These are phyloP conservation scores for Chrysosporium keratinophilum DNA, from an alignment of 2,329 filamentous ascomycete species.

Conservation along the genomic window DNA sequence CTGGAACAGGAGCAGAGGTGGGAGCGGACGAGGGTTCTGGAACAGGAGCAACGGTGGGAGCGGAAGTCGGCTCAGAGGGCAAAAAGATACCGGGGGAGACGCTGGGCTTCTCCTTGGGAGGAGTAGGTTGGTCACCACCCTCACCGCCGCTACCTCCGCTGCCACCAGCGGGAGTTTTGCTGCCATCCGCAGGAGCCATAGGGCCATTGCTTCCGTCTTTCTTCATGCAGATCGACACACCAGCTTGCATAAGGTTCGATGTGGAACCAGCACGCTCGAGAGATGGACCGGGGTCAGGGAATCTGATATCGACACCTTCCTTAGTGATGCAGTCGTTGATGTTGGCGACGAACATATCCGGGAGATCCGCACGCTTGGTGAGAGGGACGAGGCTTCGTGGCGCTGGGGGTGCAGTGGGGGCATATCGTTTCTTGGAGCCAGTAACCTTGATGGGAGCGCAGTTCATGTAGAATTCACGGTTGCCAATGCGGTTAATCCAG, in stretches of 20 bases:
- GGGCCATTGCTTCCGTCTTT: constrained; percentile 24
- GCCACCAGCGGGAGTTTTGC: constrained; percentile 21
- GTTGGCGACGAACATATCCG: constrained; percentile 68
- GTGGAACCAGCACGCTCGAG: constrained; percentile 42
- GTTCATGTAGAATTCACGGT: constrained; percentile 98
- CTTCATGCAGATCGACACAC: constrained; percentile 23
- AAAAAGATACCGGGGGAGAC: constrained; percentile 7
- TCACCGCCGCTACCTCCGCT: constrained; percentile 17
- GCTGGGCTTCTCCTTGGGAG: neutral
- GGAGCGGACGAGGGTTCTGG: constrained; percentile 17
- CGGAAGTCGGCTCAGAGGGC: neutral
- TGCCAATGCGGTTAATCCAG: constrained; percentile 88
- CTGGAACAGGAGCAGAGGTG: constrained; percentile 13
- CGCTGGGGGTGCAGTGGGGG: constrained; percentile 11
- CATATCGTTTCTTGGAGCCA: constrained; percentile 35
- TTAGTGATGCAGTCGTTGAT: constrained; percentile 50
- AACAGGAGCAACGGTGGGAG: neutral
- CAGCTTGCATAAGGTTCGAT: constrained; percentile 27
- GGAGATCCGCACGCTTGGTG: constrained; percentile 51
- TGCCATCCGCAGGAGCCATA: constrained; percentile 22
- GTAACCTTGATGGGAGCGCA: constrained; percentile 65
- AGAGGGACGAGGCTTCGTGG: constrained; percentile 24
- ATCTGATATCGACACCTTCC: constrained; percentile 50
- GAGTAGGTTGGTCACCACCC: constrained; percentile 10
- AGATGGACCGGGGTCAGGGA: constrained; percentile 55